These are phyloP conservation scores for Phalaenopsis aphrodite DNA, from an alignment of 106 monocot species.

Conservation along the genomic window DNA sequence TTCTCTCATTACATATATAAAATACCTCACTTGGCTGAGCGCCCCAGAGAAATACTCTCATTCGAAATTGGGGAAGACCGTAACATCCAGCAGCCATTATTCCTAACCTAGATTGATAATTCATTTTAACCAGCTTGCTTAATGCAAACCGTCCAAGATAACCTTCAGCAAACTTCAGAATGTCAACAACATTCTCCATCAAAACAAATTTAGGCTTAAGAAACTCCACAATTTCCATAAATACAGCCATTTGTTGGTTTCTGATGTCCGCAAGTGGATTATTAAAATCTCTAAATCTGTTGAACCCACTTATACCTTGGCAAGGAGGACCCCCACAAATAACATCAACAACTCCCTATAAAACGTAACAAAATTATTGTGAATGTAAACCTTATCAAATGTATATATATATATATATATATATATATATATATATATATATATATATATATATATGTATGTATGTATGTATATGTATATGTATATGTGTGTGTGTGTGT, in stretches of 20 bases:
- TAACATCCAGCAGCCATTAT: constrained; percentile 22
- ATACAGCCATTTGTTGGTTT: constrained; percentile 64
- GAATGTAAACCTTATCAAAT: background rate
- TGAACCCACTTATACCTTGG: constrained; percentile 89
- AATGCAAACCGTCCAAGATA: constrained; percentile 78
- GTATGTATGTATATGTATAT: too few species aligned
- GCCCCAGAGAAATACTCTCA: constrained; percentile 27
- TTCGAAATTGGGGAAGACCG: constrained; percentile 22
- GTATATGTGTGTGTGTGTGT: too few species aligned
- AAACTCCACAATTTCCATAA: constrained; percentile 77
- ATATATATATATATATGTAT: too few species aligned
- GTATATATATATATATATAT: too few species aligned
- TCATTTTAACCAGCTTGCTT: constrained; percentile 32
- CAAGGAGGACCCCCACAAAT: constrained; percentile 97
- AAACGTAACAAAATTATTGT: background rate
- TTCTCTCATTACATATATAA: background rate
- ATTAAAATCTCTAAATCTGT: constrained; percentile 53
- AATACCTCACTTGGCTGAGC: constrained; percentile 11
- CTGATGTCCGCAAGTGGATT: constrained; percentile 63
- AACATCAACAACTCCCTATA: constrained; percentile 70
- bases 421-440: too few species aligned
- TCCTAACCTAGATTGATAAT: constrained; percentile 22
- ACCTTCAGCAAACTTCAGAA: constrained; percentile 72
- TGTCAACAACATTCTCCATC: constrained; percentile 97
- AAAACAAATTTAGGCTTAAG: constrained; percentile 79